Percentiles rank a stretch among this genome's conserved stretches.
These are phyloP conservation scores for Stipa capillata DNA, from an alignment of 176 grass and related monocot genomes.

Conservation along the genomic window DNA sequence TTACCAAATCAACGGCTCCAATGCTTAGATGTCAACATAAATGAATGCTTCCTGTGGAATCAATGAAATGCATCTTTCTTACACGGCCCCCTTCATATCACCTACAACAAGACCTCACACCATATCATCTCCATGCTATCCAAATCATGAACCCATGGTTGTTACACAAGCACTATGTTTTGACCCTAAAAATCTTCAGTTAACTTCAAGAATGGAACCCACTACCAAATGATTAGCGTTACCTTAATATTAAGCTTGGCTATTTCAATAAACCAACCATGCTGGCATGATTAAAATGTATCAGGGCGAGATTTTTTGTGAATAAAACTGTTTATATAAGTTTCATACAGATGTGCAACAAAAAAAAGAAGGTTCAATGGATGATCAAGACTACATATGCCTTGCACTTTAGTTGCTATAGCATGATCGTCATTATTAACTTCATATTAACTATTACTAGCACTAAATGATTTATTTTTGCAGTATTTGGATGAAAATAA, in stretches of 20 bases:
- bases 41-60: not conserved
- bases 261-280: not conserved
- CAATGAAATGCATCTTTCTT: not conserved
- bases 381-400: not conserved
- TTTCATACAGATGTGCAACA: not conserved
- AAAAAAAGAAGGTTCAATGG: not conserved
- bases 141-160: not conserved
- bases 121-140: not conserved
- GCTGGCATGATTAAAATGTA: not conserved
- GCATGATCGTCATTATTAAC: not conserved
- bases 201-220: not conserved
- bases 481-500: constrained; percentile 99
- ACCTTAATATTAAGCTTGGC: not conserved
- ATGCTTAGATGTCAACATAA: not conserved
- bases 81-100: not conserved
- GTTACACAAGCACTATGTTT: not conserved
- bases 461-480: constrained; percentile 19
- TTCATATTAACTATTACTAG: not conserved
- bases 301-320: not conserved
- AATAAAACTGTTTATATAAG: not conserved
- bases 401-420: not conserved
- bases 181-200: not conserved
- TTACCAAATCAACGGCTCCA: not conserved
- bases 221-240: not conserved
- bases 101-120: not conserved